Conservation (phyloP, 371 early-diverging fungal species). For the Mortierella sp. region DNA sequence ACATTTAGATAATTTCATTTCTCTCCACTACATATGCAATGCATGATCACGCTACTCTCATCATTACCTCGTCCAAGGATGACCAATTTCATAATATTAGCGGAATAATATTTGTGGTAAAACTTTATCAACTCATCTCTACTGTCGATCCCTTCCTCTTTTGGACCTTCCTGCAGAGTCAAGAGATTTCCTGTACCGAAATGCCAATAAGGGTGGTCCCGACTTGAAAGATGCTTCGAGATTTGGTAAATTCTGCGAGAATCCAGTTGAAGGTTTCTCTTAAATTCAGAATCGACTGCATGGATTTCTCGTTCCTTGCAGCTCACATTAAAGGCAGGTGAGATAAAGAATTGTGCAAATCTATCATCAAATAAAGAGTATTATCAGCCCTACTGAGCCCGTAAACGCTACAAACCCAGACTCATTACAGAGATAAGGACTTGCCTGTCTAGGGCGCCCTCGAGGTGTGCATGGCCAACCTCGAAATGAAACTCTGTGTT, state of each 20-base stretch:
- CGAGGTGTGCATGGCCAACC: constrained; percentile 82
- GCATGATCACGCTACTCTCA: neutral
- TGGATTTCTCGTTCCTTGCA: constrained; percentile 92
- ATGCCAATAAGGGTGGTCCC: constrained; percentile 84
- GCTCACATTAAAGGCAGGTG: constrained; percentile 85
- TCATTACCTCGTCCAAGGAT: constrained; percentile 86
- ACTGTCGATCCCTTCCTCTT: constrained; percentile 77
- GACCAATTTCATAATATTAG: constrained; percentile 93
- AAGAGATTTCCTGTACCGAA: constrained; percentile 88
- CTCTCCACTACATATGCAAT: too few species aligned
- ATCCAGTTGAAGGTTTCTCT: constrained; percentile 90
- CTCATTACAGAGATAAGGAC: neutral
- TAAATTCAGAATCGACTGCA: constrained; percentile 96
- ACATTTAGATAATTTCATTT: neutral
- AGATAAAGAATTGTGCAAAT: constrained; percentile 93
- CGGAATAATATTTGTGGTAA: constrained; percentile 89
- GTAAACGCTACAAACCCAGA: neutral
- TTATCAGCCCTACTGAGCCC: neutral
- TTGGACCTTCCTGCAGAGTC: constrained; percentile 80
- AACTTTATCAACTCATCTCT: constrained; percentile 87
- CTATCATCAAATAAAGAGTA: constrained; percentile 28
- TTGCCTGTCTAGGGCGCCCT: constrained; percentile 90
- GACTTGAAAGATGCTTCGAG: constrained; percentile 78
- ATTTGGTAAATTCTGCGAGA: constrained; percentile 86
- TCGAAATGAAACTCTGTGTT: constrained; percentile 96